Conservation (phyloP, 176 grass and related monocot genomes). For the Juncus inflexus region DNA sequence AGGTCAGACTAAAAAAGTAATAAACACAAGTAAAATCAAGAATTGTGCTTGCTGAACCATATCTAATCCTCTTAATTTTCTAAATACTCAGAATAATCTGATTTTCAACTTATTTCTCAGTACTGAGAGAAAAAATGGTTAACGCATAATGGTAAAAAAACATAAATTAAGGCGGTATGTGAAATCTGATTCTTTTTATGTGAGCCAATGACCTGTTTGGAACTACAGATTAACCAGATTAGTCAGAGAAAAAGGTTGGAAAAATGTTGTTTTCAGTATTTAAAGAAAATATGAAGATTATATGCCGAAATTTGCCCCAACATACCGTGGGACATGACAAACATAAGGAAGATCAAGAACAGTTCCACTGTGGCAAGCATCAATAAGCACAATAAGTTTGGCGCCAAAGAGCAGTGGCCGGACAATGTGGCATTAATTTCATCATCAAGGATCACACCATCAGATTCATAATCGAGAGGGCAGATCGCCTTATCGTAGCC, state of each 20-base stretch:
- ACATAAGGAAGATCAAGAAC: constrained; percentile 67
- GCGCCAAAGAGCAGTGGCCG: constrained; percentile 42
- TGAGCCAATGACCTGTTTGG: too few relatives aligned
- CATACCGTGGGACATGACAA: constrained; percentile 63
- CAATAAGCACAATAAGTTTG: constrained; percentile 59
- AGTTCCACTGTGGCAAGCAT: constrained; percentile 77
- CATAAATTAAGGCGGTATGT: too few relatives aligned
- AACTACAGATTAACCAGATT: background rate
- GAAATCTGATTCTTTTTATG: too few relatives aligned
- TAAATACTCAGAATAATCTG: too few relatives aligned
- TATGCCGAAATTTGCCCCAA: too few relatives aligned
- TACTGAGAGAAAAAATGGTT: background rate
- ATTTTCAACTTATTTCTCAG: too few relatives aligned
- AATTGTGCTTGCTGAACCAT: too few relatives aligned
- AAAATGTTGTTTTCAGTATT: too few relatives aligned
- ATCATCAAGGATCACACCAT: constrained; percentile 58
- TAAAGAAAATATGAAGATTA: background rate
- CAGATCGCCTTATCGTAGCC: background rate
- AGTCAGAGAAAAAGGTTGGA: too few relatives aligned
- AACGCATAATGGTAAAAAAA: too few relatives aligned
- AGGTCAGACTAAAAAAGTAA: background rate
- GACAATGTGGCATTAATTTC: constrained; percentile 56
- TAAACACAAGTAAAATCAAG: constrained; percentile 6
- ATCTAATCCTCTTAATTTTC: background rate
- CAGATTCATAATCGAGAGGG: background rate